Evolutionary conservation across 2,329 filamentous ascomycete species (phyloP).

Genomic region (Eurotiales sp.): DNA sequence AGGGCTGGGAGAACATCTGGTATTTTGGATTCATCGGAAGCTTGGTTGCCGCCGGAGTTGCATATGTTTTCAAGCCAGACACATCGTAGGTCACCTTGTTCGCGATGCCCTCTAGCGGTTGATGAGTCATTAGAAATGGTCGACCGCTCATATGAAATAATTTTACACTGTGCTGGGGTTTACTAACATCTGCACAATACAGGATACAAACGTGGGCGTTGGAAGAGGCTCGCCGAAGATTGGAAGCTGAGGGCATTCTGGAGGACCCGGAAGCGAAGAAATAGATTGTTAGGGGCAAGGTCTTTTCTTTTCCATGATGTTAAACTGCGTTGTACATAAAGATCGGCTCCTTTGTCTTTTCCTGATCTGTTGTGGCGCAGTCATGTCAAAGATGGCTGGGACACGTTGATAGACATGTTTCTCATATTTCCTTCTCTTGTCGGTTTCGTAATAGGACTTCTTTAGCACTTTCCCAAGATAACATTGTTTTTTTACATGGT

Average conservation of each 20-base stretch:
- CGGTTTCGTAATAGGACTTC: slow-evolving; percentile 15
- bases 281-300: slow-evolving; percentile 35
- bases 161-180: neutral
- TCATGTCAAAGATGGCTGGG: slow-evolving; percentile 19
- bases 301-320: slow-evolving; percentile 19
- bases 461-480: neutral
- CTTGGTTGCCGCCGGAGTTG: slow-evolving; percentile 68
- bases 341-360: slow-evolving; percentile 26
- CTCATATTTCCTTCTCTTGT: slow-evolving; percentile 29
- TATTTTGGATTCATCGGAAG: slow-evolving; percentile 81
- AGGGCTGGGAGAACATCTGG: slow-evolving; percentile 91
- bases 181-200: slow-evolving; percentile 13
- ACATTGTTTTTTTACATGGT: neutral
- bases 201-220: slow-evolving; percentile 99
- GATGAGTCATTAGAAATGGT: neutral
- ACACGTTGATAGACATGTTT: slow-evolving; percentile 32
- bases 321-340: slow-evolving; percentile 42
- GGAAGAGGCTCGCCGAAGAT: slow-evolving; percentile 88
- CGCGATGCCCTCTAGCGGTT: neutral
- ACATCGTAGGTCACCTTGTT: slow-evolving; percentile 73
- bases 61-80: slow-evolving; percentile 95
- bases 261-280: slow-evolving; percentile 67
- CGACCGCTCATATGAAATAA: too few species aligned
- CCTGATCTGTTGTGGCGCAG: slow-evolving; percentile 28
- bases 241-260: slow-evolving; percentile 93